Base-by-base conservation (phyloP, 2,329 filamentous ascomycete species). In the Neofusicoccum sp. region DNA sequence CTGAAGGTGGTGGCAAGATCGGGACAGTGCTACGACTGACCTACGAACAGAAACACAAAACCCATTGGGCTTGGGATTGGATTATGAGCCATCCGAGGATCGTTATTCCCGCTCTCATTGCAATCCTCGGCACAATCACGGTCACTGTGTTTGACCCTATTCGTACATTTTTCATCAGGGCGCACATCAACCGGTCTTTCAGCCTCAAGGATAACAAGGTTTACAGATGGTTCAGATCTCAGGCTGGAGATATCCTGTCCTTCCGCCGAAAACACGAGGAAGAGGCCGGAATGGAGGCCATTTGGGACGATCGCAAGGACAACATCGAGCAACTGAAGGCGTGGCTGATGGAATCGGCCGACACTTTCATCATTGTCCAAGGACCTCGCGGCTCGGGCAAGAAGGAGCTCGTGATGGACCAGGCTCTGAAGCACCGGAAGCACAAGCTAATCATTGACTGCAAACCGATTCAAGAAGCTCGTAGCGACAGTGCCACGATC, bases 91-190 rank as follows among this genome's bases (percentile, higher is more conserved):
- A 99, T 69, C 93, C 93, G 0, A 84, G 92, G 51, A 90, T 98
- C 47, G 89, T 96, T 28, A 88, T 99, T 48, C 93, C 95, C 0
- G 76, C 89, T 1, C 58, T 96, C 1, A 91, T 91, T 14, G 93
- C 92, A 1, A 76, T 98, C 2, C 72, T 96, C 31, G 92, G 93
- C 0, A 87, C 89, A 34, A 79, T 95, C 49, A 96, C 93, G 0
- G 91, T 97, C 20, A 86, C 90, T 1, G 82, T 98, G 6, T 98
- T 99, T 69, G 95, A 99, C 68, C 95, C 95, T 6, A 93, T 99
- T 61, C 86, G 95, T 45, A 93, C 92, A 0, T 95, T 96, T 71
- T 97, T 96, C 69, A 90, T 98, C 76, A 91, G 91, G 69, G 83
- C 89, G 3, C 92, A 96, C 71, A 87, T 99, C 54, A 91, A 92